Evolutionary conservation across 2,329 filamentous ascomycete species (phyloP), one percentile per base, ranked within the genome.

Genomic region (Aspergillus oerlinghausenensis): DNA sequence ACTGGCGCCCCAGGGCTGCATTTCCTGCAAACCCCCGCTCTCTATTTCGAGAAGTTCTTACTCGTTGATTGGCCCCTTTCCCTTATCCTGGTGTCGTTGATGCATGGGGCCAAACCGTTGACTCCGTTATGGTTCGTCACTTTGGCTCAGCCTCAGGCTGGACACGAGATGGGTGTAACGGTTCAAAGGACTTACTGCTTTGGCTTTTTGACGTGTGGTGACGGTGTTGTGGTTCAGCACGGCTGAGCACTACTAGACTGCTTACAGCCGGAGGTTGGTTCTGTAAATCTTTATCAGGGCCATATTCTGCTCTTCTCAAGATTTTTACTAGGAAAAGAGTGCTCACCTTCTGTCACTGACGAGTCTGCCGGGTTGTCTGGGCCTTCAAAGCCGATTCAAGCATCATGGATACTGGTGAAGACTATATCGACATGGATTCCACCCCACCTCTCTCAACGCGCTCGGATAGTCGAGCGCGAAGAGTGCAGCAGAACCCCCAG

Each of bases 401-500:
- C 45, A 50, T 19, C 19, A 72, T 70, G 65, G 70, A 72, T 6
- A 62, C 49, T 21, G 65, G 70, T 55, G 69, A 72, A 23, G 70
- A 71, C 19, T 60, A 65, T 50, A 50, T 50, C 52, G 66, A 66
- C 49, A 65, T 64, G 49, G 56, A 55, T 14, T 65, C 59, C 26
- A 62, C 60, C 43, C 63, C 66, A 51, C 65, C 65, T 21, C 62
- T 63, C 9, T 70, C 72, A 4, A 69, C 70, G 4, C 69, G 66
- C 43, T 73, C 72, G 1, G 68, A 67, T 47, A 70, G 70, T 56
- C 62, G 70, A 43, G 62, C 67, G 7, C 64, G 58, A 40, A 75
- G 73, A 53, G 58, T 64, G 50, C 82, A 80, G 64, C 80, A 84
- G 65, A 75, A 84, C 7, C 88, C 88, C 0, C 89, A 92, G 69